These are phyloP conservation scores for Parsonsia alboflavescens DNA, from an alignment of 257 asterid genomes.

Conservation along the genomic window DNA sequence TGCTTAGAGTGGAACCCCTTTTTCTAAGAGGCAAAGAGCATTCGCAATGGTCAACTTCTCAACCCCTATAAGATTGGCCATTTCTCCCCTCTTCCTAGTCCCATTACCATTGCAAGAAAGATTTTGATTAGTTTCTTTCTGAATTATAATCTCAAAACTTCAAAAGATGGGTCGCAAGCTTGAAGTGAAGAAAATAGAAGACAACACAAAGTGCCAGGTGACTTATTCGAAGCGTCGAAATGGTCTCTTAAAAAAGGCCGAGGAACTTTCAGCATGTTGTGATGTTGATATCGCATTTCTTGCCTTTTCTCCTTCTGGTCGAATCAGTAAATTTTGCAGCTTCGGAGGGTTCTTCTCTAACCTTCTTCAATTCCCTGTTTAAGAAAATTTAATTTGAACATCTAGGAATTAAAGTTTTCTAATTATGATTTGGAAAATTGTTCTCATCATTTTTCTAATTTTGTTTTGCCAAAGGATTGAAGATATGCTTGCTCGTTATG, in stretches of 20 bases:
- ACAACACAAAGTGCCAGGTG: slow-evolving; percentile 49
- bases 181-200: slow-evolving; percentile 49
- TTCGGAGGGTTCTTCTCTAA: slow-evolving; percentile 24
- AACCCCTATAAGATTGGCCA: not conserved
- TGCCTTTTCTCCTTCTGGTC: slow-evolving; percentile 57
- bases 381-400: too few relatives aligned
- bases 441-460: not conserved
- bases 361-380: not conserved
- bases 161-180: slow-evolving; percentile 43
- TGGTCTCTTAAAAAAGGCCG: slow-evolving; percentile 45
- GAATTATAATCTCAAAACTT: too few relatives aligned
- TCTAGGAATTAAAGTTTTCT: too few relatives aligned
- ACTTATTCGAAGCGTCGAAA: slow-evolving; percentile 58
- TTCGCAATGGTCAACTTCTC: not conserved
- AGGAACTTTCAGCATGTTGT: slow-evolving; percentile 38
- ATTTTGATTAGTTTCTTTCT: too few relatives aligned
- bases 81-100: not conserved
- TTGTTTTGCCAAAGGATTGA: slow-evolving; percentile 33
- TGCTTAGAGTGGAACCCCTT: not conserved
- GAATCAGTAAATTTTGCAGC: slow-evolving; percentile 40
- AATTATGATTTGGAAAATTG: not conserved
- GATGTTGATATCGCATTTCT: slow-evolving; percentile 48
- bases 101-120: too few relatives aligned
- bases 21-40: too few relatives aligned
- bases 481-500: slow-evolving; percentile 41